Evolutionary conservation across 768 basidiomycete species (phyloP), one percentile per base, ranked within the genome.

Genomic region (Pisolithus marmoratus): DNA sequence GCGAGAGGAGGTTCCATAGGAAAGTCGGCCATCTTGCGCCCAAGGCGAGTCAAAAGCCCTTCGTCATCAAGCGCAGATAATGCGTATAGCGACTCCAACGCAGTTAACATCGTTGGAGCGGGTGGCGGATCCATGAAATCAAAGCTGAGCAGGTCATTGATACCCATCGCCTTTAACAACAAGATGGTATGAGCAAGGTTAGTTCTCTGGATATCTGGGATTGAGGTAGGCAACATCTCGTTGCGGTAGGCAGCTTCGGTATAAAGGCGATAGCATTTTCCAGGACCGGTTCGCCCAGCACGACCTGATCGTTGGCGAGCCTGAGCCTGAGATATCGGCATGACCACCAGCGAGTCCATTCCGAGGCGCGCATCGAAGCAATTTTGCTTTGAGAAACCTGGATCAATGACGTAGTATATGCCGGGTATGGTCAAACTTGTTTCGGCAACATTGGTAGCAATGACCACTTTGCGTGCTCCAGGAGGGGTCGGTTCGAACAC

Each of bases 121-220:
- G 94, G 96, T 23, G 96, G 96, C 2, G 95, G 94, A 68, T 98
- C 96, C 96, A 99, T 98, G 65, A 98, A 99, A 68, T 96, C 95
- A 70, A 98, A 98, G 70, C 90, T 92, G 52, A 98, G 83, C 4
- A 98, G 72, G 65, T 99, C 96, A 61, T 98, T 98, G 74, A 98
- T 83, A 34, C 95, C 96, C 96, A 99, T 98, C 3, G 96, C 96
- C 68, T 98, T 98, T 50, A 98, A 76, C 72, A 94, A 90, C 15
- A 98, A 71, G 63, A 99, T 97, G 0, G 95, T 98, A 51, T 83
- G 77, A 5, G 95, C 82, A 55, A 99, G 72, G 70, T 99, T 97
- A 48, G 90, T 90, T 27, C 96, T 83, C 67, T 97, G 95, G 58
- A 99, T 98, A 69, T 99, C 96, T 5, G 96, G 96, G 54, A 98